A percentile compares a stretch with the other conserved stretches of the same genome.
Evolutionary conservation across 2,329 filamentous ascomycete species (phyloP).

Genomic region (Sordariomycetes sp.): DNA sequence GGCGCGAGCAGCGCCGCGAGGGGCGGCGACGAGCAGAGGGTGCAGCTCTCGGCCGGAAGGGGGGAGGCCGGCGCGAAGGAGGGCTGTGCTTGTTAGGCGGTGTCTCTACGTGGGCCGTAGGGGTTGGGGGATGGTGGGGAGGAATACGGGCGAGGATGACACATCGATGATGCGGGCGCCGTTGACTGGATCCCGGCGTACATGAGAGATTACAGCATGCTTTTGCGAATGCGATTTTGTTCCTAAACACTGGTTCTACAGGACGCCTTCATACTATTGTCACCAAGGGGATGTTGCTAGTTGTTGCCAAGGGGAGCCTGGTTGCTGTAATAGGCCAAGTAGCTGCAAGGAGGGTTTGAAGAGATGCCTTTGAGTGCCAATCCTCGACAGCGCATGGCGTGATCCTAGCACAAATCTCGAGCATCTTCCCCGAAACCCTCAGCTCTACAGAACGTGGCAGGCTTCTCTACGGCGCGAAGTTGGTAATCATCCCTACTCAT

Average conservation of each 20-base stretch:
- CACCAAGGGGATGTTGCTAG: neutral
- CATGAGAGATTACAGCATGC: neutral
- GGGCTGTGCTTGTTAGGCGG: constrained; percentile 68
- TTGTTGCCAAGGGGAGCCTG: neutral
- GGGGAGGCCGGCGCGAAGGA: constrained; percentile 73
- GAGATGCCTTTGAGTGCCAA: too few species aligned
- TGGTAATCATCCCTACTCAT: too few species aligned
- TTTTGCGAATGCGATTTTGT: neutral
- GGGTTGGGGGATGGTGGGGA: neutral
- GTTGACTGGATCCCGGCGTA: neutral
- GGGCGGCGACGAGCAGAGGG: constrained; percentile 58
- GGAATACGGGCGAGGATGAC: neutral
- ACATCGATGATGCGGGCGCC: neutral
- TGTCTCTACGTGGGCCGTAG: neutral
- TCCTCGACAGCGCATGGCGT: too few species aligned
- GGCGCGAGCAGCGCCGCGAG: constrained; percentile 49
- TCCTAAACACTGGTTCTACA: neutral
- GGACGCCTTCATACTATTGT: neutral
- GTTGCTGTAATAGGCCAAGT: neutral
- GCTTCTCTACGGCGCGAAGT: too few species aligned
- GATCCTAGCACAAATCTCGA: too few species aligned
- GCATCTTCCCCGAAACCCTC: too few species aligned
- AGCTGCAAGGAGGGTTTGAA: too few species aligned
- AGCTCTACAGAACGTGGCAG: too few species aligned
- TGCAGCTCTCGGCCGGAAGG: constrained; percentile 64